Evolutionary conservation across 2,329 filamentous ascomycete genomes (phyloP).

Genomic region (Thelonectria blattea): DNA sequence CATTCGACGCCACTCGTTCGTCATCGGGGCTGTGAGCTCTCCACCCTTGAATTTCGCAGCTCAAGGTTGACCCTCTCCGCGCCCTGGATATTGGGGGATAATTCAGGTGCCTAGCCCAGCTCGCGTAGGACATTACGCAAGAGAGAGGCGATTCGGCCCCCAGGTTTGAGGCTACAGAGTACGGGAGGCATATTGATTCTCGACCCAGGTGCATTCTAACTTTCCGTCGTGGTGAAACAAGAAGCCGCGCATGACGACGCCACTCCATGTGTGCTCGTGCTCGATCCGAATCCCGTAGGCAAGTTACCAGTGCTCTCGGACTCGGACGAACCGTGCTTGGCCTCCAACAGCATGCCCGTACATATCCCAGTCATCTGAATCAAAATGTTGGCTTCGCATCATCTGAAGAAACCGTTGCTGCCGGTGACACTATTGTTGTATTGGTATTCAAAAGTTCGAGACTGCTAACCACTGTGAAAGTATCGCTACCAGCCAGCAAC

Average conservation of each 20-base stretch:
- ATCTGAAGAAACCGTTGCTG: not conserved
- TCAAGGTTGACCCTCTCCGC: not conserved
- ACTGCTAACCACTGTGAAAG: not conserved
- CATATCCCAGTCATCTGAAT: too few relatives aligned
- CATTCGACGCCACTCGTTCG: conserved; percentile 21
- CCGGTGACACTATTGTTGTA: not conserved
- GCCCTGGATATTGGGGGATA: too few relatives aligned
- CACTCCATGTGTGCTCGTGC: not conserved
- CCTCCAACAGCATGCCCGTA: too few relatives aligned
- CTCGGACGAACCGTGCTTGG: too few relatives aligned
- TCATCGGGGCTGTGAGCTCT: conserved; percentile 24
- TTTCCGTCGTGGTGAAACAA: not conserved
- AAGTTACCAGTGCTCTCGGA: too few relatives aligned
- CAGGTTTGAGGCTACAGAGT: too few relatives aligned
- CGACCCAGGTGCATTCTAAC: not conserved
- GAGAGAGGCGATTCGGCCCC: not conserved
- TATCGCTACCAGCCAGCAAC: not conserved
- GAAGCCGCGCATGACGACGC: not conserved
- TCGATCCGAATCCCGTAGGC: not conserved
- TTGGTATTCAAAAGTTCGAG: not conserved
- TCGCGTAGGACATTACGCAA: not conserved
- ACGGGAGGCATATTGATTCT: not conserved
- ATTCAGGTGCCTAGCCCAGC: not conserved
- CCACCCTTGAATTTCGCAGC: not conserved
- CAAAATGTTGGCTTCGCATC: too few relatives aligned